Base-by-base conservation (phyloP, 2,329 filamentous ascomycete genomes). In the Colletotrichum melonis region DNA sequence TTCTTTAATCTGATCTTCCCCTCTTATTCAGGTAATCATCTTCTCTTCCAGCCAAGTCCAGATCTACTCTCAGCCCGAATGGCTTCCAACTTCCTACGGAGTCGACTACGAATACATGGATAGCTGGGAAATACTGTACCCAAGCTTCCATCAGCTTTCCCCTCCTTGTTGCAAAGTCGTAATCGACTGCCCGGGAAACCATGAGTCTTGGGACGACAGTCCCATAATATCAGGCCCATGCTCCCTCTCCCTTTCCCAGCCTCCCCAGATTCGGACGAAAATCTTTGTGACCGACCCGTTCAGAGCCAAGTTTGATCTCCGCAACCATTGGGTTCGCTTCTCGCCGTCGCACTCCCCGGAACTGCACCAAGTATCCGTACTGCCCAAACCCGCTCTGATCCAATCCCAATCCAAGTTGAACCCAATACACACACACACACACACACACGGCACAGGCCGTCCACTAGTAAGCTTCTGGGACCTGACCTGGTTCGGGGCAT, bases 361-460 rank as follows among this genome's bases (percentile, higher is more conserved):
- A 42, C 38, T 42, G 14, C 32, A 35, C 32, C 32, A 35, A 35
- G 11, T 35, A 35, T 35, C 32, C 32, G 32, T 19, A 14, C 24
- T 55, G 52, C 22, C 8, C 52, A 26, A 55, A 24, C 52, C 22
- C 6, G 52, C 52, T 14, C n/a, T 11, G n/a, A 42, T 54, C 49
- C 52, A 24, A 26, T 26, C 52, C 42, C 22, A 55, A 16, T 49
- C 16, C 67, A 26, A 56, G 22, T 22, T 35, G 28, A 55, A 54
- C 68, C 54, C 22, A 69, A 63, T 54, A 66, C 59, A 16, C 38
- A 49, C 65, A 66, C 58, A 16, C 38, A 46, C 42, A 46, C 42
- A 56, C 59, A 49, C 42, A 56, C 59, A 60, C 65, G 69, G 69
- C 52, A 58, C n/a, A 69, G 52, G 54, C 70, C 66, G 70, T 38